Evolutionary conservation across 2,329 filamentous ascomycete genomes (phyloP).

Genomic region (Phoma sp.): DNA sequence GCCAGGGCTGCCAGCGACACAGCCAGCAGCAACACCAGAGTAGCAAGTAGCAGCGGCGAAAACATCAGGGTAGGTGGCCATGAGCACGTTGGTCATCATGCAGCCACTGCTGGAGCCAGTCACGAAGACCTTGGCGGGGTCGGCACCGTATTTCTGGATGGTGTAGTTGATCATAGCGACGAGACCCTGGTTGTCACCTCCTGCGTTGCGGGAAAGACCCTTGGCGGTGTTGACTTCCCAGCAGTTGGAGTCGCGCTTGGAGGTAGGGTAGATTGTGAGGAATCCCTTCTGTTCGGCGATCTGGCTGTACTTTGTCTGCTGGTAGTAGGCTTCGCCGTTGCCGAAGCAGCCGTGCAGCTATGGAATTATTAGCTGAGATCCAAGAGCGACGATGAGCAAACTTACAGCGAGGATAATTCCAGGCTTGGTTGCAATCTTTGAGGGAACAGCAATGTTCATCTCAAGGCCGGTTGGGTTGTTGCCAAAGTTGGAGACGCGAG

Average conservation of each 20-base stretch:
- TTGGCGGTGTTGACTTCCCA: slow-evolving; percentile 64
- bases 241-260: slow-evolving; percentile 57
- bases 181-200: slow-evolving; percentile 62
- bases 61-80: slow-evolving; percentile 37
- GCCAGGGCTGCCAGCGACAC: slow-evolving; percentile 51
- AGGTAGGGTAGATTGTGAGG: slow-evolving; percentile 64
- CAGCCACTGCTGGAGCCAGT: slow-evolving; percentile 35
- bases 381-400: slow-evolving; percentile 16
- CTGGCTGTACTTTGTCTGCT: slow-evolving; percentile 29
- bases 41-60: slow-evolving; percentile 35
- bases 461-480: slow-evolving; percentile 53
- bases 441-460: slow-evolving; percentile 60
- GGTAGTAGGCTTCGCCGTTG: slow-evolving; percentile 46
- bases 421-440: slow-evolving; percentile 52
- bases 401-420: slow-evolving; percentile 62
- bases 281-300: slow-evolving; percentile 62
- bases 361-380: neutral
- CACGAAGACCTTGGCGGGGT: slow-evolving; percentile 55
- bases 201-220: slow-evolving; percentile 61
- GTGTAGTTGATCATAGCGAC: slow-evolving; percentile 65
- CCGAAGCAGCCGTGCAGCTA: slow-evolving; percentile 39
- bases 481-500: slow-evolving; percentile 52
- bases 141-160: slow-evolving; percentile 57
- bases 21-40: slow-evolving; percentile 37
- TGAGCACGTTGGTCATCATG: slow-evolving; percentile 44